Conservation (phyloP, 2,329 filamentous ascomycete species). For the Aureobasidium mangrovei region DNA sequence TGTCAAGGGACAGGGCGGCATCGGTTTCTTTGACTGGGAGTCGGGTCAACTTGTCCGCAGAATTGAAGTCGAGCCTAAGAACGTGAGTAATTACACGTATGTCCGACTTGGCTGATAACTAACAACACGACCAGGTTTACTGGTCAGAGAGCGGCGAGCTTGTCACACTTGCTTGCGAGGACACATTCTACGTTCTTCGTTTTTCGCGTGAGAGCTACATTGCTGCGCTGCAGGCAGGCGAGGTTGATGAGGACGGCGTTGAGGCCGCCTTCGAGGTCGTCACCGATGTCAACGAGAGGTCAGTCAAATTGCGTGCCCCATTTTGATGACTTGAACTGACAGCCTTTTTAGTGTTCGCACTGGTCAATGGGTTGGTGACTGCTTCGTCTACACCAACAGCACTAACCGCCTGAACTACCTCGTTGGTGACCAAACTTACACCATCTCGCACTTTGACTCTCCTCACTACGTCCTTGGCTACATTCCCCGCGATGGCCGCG, state of each 20-base stretch:
- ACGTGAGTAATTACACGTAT: conserved; percentile 33
- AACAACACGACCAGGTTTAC: conserved; percentile 54
- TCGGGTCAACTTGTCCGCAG: conserved; percentile 79
- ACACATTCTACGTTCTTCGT: conserved; percentile 87
- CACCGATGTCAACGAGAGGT: conserved; percentile 88
- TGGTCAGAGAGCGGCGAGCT: conserved; percentile 97
- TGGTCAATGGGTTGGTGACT: conserved; percentile 96
- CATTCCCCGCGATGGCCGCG: conserved; percentile 85
- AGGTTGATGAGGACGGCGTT: conserved; percentile 83
- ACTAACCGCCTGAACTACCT: conserved; percentile 97
- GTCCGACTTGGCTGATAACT: background rate
- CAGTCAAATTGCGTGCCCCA: conserved; percentile 22
- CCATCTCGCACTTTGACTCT: conserved; percentile 92
- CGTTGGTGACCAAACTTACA: conserved; percentile 95
- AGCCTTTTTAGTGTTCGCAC: conserved; percentile 60
- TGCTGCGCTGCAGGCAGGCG: conserved; percentile 69
- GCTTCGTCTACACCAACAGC: conserved; percentile 96
- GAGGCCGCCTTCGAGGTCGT: conserved; percentile 95
- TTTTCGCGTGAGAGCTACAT: conserved; percentile 86
- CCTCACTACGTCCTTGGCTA: conserved; percentile 94
- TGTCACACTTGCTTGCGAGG: conserved; percentile 85
- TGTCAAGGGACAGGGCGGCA: conserved; percentile 87
- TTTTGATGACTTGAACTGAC: background rate
- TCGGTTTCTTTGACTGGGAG: conserved; percentile 96
- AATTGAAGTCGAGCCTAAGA: conserved; percentile 69